phyloP scores from a whole-genome alignment of 768 basidiomycete species.

The Collybia mongolica region DNA sequence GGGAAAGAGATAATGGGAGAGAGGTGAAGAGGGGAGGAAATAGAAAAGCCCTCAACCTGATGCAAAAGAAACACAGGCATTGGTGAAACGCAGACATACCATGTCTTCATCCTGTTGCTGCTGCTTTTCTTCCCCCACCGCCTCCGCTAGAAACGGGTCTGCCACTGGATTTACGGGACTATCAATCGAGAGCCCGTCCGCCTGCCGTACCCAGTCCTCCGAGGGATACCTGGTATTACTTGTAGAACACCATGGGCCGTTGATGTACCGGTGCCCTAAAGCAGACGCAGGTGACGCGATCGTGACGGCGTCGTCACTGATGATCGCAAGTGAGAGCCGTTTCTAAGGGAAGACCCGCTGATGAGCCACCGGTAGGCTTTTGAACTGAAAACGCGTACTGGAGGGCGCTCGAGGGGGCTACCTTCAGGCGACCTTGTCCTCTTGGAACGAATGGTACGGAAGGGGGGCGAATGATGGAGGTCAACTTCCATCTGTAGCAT shows the following conservation, averaged over 20 bases:
- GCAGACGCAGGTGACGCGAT: slow-evolving; percentile 1
- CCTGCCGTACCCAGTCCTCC: slow-evolving; percentile 78
- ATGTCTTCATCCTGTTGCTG: slow-evolving; percentile 51
- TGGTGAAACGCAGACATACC: slow-evolving; percentile 33
- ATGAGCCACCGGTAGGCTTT: too few species aligned
- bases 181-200: slow-evolving; percentile 64
- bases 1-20: not conserved
- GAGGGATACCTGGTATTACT: slow-evolving; percentile 41
- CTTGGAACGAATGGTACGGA: slow-evolving; percentile 42
- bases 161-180: slow-evolving; percentile 36
- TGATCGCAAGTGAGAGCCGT: slow-evolving; percentile 47
- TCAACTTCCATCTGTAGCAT: slow-evolving; percentile 57
- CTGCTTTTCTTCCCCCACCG: not conserved
- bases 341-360: slow-evolving; percentile 39
- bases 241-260: slow-evolving; percentile 18
- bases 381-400: slow-evolving; percentile 37
- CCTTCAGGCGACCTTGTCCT: slow-evolving; percentile 62
- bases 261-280: too few species aligned
- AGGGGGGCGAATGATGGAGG: slow-evolving; percentile 42
- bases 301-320: slow-evolving; percentile 9
- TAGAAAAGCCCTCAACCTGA: not conserved
- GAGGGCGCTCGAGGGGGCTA: slow-evolving; percentile 48
- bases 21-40: not conserved
- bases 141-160: not conserved
- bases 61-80: not conserved